Conservation (phyloP, 169 alveolate species). For the Besnoitia besnoiti region DNA sequence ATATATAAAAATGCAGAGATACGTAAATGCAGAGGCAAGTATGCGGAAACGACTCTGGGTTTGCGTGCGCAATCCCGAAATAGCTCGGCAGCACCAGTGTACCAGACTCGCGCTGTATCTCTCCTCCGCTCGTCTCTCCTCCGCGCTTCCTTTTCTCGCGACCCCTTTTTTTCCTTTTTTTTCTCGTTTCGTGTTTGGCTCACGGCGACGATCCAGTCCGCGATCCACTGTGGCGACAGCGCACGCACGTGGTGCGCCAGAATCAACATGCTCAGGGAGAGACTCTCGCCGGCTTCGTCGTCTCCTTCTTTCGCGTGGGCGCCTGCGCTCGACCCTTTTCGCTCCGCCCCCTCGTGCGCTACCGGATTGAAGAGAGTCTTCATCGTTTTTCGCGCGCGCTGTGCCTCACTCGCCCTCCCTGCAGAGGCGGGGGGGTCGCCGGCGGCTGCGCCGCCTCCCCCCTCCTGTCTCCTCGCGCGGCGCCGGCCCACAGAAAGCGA, state of each 20-base stretch:
- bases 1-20: neutral
- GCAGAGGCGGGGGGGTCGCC: neutral
- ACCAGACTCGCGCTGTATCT: neutral
- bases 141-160: neutral
- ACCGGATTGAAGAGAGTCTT: neutral
- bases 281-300: neutral
- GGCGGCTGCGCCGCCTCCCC: neutral
- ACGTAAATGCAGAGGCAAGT: neutral
- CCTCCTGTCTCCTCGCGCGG: neutral
- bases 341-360: neutral
- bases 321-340: neutral
- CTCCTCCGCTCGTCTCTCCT: neutral
- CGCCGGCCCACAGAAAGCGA: neutral
- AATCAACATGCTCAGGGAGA: neutral
- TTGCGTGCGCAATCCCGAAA: neutral
- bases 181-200: neutral
- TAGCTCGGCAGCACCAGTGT: too few species aligned
- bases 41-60: neutral
- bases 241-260: neutral
- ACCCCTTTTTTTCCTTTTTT: neutral
- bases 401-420: neutral
- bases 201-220: constrained; percentile 29
- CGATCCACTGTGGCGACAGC: neutral
- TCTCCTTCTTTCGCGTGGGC: neutral
- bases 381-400: neutral